Conservation (phyloP, 176 grass and related monocot species). For the Carex scoparia region DNA sequence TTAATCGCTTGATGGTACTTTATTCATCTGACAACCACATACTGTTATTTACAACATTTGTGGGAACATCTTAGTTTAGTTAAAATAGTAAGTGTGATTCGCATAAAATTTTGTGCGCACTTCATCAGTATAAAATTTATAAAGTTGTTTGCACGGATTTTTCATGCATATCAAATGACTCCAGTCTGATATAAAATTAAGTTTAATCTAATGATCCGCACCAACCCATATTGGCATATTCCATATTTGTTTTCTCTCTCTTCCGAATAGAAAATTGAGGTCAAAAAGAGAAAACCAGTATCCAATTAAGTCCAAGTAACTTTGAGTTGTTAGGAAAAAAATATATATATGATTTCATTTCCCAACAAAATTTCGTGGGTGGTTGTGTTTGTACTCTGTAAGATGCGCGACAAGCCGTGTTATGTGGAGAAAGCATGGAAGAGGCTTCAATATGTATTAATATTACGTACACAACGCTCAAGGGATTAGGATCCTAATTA, state of each 20-base stretch:
- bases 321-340: background rate
- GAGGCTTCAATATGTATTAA: background rate
- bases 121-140: too few relatives aligned
- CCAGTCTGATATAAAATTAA: too few relatives aligned
- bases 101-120: too few relatives aligned
- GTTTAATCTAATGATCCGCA: too few relatives aligned
- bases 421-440: constrained; percentile 15
- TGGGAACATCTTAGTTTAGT: too few relatives aligned
- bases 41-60: too few relatives aligned
- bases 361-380: background rate
- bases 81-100: too few relatives aligned
- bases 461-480: constrained; percentile 15
- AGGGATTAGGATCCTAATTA: constrained; percentile 14
- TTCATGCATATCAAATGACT: too few relatives aligned
- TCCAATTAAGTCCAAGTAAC: background rate
- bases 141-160: too few relatives aligned
- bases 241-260: background rate
- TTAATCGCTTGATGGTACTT: too few relatives aligned
- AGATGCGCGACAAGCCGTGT: constrained; percentile 22
- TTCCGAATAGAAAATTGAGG: background rate
- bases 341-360: background rate
- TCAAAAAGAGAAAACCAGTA: background rate
- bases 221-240: too few relatives aligned
- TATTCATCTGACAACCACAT: too few relatives aligned
- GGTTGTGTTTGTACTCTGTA: constrained; percentile 9